Evolutionary conservation across 139 green algal species (phyloP).

Genomic region (Pleodorina starrii): DNA sequence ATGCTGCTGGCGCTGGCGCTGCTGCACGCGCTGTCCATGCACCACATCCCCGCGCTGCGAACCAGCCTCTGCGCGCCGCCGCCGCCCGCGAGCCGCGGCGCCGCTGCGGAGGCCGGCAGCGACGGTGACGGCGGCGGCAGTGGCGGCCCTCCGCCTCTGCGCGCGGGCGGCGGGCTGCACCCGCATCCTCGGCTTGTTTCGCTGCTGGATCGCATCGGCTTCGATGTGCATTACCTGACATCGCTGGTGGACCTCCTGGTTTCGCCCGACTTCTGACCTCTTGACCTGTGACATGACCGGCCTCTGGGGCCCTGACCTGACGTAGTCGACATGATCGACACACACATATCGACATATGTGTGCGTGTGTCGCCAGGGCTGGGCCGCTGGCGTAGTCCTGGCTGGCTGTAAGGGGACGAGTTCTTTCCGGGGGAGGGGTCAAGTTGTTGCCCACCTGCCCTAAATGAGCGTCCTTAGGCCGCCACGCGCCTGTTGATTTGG

Average conservation of each 20-base stretch:
- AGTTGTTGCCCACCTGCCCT: too few species aligned
- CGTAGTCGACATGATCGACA: too few species aligned
- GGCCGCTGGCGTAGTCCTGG: too few species aligned
- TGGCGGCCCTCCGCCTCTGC: neutral
- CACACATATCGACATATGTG: too few species aligned
- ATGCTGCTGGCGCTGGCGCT: conserved; percentile 50
- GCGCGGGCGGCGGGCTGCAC: neutral
- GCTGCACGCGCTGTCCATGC: conserved; percentile 37
- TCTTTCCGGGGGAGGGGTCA: too few species aligned
- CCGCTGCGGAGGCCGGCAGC: neutral
- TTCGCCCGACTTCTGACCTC: conserved; percentile 8
- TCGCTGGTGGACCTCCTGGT: conserved; percentile 47
- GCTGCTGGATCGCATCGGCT: conserved; percentile 11
- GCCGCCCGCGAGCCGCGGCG: neutral
- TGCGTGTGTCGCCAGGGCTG: too few species aligned
- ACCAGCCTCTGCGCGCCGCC: neutral
- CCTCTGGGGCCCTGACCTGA: too few species aligned
- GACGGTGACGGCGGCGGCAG: neutral
- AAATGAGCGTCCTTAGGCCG: too few species aligned
- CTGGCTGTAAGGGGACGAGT: too few species aligned
- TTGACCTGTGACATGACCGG: too few species aligned
- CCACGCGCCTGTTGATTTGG: too few species aligned
- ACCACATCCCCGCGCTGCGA: conserved; percentile 42
- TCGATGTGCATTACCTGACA: conserved; percentile 50
- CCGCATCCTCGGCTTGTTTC: neutral